Percentiles rank a stretch among this genome's conserved stretches.
phyloP scores from a whole-genome alignment of 371 early-diverging fungal species.

The Rhizopus arrhizus region DNA sequence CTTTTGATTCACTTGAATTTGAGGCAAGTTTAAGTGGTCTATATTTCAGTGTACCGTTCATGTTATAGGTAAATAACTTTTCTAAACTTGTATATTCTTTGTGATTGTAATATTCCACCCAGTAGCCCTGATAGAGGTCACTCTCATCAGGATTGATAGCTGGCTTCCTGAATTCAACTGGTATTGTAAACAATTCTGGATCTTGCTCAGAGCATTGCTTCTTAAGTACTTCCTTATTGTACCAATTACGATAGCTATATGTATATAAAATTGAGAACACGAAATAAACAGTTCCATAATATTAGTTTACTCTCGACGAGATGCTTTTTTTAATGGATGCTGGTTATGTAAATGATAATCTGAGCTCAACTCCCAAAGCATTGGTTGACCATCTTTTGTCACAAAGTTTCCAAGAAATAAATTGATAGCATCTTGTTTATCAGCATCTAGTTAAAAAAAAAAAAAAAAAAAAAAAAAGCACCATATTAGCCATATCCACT shows the following conservation, averaged over 20 bases:
- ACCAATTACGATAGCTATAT: slow-evolving; percentile 68
- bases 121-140: slow-evolving; percentile 60
- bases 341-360: slow-evolving; percentile 85
- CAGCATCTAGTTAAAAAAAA: slow-evolving; percentile 68
- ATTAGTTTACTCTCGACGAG: slow-evolving; percentile 48
- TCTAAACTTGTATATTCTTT: slow-evolving; percentile 74
- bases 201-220: slow-evolving; percentile 31
- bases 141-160: slow-evolving; percentile 37
- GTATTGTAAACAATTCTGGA: slow-evolving; percentile 29
- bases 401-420: slow-evolving; percentile 85
- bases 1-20: slow-evolving; percentile 26
- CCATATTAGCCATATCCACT: not conserved
- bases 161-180: slow-evolving; percentile 30
- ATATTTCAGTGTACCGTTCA: slow-evolving; percentile 80
- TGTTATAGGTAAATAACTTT: slow-evolving; percentile 76
- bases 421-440: slow-evolving; percentile 96
- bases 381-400: slow-evolving; percentile 57
- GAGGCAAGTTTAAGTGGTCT: slow-evolving; percentile 42
- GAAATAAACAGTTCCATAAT: not conserved
- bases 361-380: slow-evolving; percentile 83
- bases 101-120: slow-evolving; percentile 82
- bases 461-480: not conserved
- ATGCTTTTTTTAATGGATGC: slow-evolving; percentile 53
- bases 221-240: slow-evolving; percentile 47
- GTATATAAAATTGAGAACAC: not conserved